Base-by-base conservation (phyloP, 2,329 filamentous ascomycete genomes). In the Fusarium ramigenum region DNA sequence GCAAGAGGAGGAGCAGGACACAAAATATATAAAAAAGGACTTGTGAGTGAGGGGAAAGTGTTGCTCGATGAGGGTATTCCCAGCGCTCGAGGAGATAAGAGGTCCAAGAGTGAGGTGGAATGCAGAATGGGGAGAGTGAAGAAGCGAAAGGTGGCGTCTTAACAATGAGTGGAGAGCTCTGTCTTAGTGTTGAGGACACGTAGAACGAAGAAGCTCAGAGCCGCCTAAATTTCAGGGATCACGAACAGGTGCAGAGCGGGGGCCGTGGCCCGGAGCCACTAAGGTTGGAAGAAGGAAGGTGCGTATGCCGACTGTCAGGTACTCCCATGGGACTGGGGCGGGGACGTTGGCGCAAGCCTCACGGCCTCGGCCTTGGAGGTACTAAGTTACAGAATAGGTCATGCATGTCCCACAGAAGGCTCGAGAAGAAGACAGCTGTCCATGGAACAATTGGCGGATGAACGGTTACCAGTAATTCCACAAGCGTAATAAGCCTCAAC, bases 151-250 rank as follows among this genome's bases (percentile, higher is more conserved):
- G 71, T 72, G 75, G 71, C 72, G 76, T 75, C 74, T 78, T 78
- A 77, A 71, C 69, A 74, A 69, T 73, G 66, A 63, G 73, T 76
- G 72, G 77, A 75, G 73, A 79, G 76, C 75, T 77, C 56, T 73
- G 57, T 44, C 64, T 65, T 74, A 70, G 71, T 75, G 68, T 79
- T 80, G 74, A 80, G 79, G 79, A 81, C 79, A 81, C 79, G 79
- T 81, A 81, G 79, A 79, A 59, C 23, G 57, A 78, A 79, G 77
- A 79, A 70, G 67, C 64, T 60, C 66, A 70, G 71, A 71, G 74
- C 63, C 70, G 63, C 72, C 72, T 68, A 74, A 75, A 69, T 69
- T 78, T 66, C 76, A 78, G 75, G 75, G 76, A 77, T 73, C 75
- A 70, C 61, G 61, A 69, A 66, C 59, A 58, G 67, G 76, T 69